These are phyloP conservation scores for Dioscorea dumetorum DNA, from an alignment of 106 monocot genomes.

Conservation along the genomic window DNA sequence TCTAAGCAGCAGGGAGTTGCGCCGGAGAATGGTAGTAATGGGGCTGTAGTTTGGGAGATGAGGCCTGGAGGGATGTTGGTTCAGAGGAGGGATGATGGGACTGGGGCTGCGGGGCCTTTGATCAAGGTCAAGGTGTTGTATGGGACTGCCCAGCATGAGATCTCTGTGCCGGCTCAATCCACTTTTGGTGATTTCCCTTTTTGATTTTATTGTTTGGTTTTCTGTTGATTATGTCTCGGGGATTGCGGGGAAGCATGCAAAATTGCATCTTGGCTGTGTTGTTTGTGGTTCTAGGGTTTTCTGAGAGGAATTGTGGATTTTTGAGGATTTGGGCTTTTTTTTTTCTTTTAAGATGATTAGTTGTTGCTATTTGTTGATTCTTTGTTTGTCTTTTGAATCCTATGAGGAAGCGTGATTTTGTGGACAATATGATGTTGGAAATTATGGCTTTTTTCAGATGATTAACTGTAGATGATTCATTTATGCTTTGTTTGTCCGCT, in stretches of 20 bases:
- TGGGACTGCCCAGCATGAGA: conserved; percentile 46
- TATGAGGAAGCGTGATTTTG: not conserved
- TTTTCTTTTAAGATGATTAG: too few relatives aligned
- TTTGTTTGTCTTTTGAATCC: not conserved
- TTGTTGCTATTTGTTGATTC: not conserved
- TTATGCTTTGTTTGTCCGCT: not conserved
- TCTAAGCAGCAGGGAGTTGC: conserved; percentile 9
- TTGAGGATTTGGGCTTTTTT: not conserved
- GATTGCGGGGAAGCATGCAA: not conserved
- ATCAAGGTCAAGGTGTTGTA: conserved; percentile 69
- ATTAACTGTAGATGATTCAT: not conserved
- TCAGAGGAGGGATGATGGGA: conserved; percentile 52
- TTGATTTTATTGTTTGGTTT: not conserved
- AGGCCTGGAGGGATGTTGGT: conserved; percentile 83
- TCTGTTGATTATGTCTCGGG: not conserved
- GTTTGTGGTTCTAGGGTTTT: not conserved
- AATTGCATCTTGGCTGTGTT: not conserved
- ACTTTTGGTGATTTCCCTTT: conserved; percentile 60
- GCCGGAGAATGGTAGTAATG: conserved; percentile 6
- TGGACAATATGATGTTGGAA: not conserved
- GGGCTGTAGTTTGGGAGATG: conserved; percentile 53
- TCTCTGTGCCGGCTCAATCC: conserved; percentile 65
- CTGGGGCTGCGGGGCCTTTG: conserved; percentile 20
- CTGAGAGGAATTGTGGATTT: not conserved
- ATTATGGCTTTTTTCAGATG: not conserved